Conservation (phyloP, 305 asterid genomes). For the Rubia peregrina region DNA sequence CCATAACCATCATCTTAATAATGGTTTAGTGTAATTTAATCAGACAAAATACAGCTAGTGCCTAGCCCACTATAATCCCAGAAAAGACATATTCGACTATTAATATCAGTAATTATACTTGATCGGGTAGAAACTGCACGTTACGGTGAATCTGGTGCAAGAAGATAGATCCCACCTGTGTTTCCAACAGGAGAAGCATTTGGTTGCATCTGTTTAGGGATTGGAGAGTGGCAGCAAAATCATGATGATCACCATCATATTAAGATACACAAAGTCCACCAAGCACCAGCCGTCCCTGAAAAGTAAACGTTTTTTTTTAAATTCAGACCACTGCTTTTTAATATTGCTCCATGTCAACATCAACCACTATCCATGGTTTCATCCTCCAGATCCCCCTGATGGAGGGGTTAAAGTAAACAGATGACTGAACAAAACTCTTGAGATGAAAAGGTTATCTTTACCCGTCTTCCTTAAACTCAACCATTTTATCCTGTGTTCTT, state of each 20-base stretch:
- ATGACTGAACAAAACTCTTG: slow-evolving; percentile 16
- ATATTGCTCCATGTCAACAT: slow-evolving; percentile 75
- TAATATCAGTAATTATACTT: not conserved
- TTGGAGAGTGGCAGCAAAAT: not conserved
- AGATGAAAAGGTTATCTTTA: slow-evolving; percentile 29
- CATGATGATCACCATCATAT: not conserved
- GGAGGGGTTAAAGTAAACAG: slow-evolving; percentile 14
- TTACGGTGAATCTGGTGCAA: not conserved
- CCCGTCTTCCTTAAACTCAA: slow-evolving; percentile 25
- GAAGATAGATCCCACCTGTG: not conserved
- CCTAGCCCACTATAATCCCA: slow-evolving; percentile 8
- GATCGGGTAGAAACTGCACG: not conserved
- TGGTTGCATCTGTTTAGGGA: slow-evolving; percentile 8
- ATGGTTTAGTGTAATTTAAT: slow-evolving; percentile 2
- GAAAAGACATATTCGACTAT: not conserved
- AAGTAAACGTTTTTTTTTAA: slow-evolving; percentile 73
- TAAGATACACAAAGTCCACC: slow-evolving; percentile 49
- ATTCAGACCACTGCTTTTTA: slow-evolving; percentile 47
- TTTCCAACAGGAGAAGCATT: slow-evolving; percentile 12
- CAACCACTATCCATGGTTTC: slow-evolving; percentile 39
- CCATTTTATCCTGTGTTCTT: slow-evolving; percentile 22
- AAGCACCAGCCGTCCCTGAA: slow-evolving; percentile 43
- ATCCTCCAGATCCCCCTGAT: not conserved
- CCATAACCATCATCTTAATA: not conserved
- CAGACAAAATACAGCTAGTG: slow-evolving; percentile 8